Base-by-base conservation (phyloP, 352 stramenopile species). In the Thraustochytrium sp. region DNA sequence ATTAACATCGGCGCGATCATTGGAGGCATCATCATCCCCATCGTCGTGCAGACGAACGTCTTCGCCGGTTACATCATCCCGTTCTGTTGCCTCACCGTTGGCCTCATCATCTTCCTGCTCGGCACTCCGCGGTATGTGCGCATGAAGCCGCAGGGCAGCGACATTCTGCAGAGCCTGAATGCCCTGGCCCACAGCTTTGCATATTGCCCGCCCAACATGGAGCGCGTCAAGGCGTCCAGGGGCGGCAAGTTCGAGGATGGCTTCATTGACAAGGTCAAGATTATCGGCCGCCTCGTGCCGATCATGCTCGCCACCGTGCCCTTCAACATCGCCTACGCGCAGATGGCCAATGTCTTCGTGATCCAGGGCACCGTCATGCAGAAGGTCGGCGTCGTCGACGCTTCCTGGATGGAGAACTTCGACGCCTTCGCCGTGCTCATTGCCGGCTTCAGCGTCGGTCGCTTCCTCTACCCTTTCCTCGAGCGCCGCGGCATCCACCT, bases 281-380 rank as follows among this genome's bases (percentile, higher is more conserved):
- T 63, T 13, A 46, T 80, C 18, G 31, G 18, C 48, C 26, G 26
- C 21, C 48, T 80, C 16, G 31, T 80, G 18, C 46, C 51, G 21
- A 61, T 64, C 18, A 29, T 65, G 44, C 31, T 80, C 31, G 48
- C 68, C n/a, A 75, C n/a, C 26, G n/a, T 75, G 23, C 40, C 40
- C 40, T 89, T 89, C 51, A 88, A 88, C 55, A 82, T 89, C 9
- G 86, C 80, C 0, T 89, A 89, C 72, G 74, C 78, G 2, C 89
- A 92, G 85, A 90, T 89, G 85, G 84, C 88, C 13, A 92, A 87
- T 1, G 90, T 88, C 16, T 91, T 92, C 74, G 89, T 90, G 61
- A 85, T 92, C 21, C 89, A 92, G 87, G 89, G 89, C 63, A 89
- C 77, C 26, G 88, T 91, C 9, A 92, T 91, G 89, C 88, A 87